phyloP scores from a whole-genome alignment of 2,329 filamentous ascomycete species.

The Colletotrichum magnum region DNA sequence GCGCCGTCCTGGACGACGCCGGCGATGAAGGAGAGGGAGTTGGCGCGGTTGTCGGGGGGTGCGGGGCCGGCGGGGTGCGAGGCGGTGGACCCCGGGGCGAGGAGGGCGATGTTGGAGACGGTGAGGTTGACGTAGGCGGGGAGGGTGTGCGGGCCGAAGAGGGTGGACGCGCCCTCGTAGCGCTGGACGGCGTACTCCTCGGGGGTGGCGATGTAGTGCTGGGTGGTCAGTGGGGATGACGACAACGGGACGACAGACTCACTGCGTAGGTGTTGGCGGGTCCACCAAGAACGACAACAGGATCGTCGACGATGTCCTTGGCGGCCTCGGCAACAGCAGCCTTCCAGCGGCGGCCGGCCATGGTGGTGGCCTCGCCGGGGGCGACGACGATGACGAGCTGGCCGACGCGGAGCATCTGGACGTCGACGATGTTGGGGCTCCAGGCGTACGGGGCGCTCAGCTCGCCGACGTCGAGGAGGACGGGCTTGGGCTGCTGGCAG shows the following conservation, averaged over 20 bases:
- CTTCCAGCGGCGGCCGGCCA: conserved; percentile 92
- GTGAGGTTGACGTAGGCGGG: conserved; percentile 91
- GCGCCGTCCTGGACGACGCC: conserved; percentile 82
- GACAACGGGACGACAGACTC: conserved; percentile 60
- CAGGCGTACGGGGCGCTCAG: conserved; percentile 84
- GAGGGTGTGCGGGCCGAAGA: conserved; percentile 87
- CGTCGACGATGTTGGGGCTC: conserved; percentile 92
- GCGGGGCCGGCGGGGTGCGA: conserved; percentile 67
- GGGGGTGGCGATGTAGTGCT: conserved; percentile 81
- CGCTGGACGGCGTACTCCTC: conserved; percentile 89
- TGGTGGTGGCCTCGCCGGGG: conserved; percentile 91
- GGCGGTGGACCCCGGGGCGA: conserved; percentile 64
- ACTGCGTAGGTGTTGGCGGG: conserved; percentile 89
- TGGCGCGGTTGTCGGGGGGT: conserved; percentile 84
- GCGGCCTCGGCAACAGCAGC: conserved; percentile 73
- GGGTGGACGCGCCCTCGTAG: conserved; percentile 94
- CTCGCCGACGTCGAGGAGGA: conserved; percentile 90
- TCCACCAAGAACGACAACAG: conserved; percentile 87
- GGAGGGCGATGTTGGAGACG: conserved; percentile 77
- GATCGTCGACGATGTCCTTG: conserved; percentile 61
- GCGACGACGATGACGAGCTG: conserved; percentile 88
- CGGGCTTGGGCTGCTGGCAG: conserved; percentile 87
- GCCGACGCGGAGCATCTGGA: conserved; percentile 88
- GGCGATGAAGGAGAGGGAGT: conserved; percentile 84
- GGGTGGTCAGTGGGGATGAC: background rate